These are phyloP conservation scores for Ramularia collo-cygni DNA, from an alignment of 2,329 filamentous ascomycete species.

Conservation along the genomic window DNA sequence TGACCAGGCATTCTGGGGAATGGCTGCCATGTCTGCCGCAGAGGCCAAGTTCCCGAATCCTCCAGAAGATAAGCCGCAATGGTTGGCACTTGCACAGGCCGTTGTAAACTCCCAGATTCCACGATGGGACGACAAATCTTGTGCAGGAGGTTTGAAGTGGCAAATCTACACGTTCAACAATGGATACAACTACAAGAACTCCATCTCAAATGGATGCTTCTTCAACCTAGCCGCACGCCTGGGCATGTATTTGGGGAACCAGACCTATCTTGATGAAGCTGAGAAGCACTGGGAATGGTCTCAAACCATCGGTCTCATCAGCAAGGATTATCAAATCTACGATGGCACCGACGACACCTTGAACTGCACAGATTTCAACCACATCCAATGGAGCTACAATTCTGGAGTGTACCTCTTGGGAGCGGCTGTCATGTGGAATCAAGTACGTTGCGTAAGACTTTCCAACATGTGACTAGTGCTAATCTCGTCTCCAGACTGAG, in stretches of 20 bases:
- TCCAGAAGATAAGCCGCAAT: slow-evolving; percentile 35
- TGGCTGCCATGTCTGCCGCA: slow-evolving; percentile 51
- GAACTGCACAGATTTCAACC: slow-evolving; percentile 40
- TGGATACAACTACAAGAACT: slow-evolving; percentile 44
- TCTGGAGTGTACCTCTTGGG: slow-evolving; percentile 40
- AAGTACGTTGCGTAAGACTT: slow-evolving; percentile 26
- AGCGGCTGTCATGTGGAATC: slow-evolving; percentile 42
- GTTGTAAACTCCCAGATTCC: slow-evolving; percentile 36
- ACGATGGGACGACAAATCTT: slow-evolving; percentile 33
- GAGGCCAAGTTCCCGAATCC: slow-evolving; percentile 45
- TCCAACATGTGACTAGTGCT: neutral
- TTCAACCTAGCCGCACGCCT: slow-evolving; percentile 44
- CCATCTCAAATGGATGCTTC: slow-evolving; percentile 48
- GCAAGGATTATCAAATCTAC: slow-evolving; percentile 35
- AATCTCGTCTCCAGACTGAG: slow-evolving; percentile 10
- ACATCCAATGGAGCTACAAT: slow-evolving; percentile 44
- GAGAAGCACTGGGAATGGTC: slow-evolving; percentile 33
- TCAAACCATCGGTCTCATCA: slow-evolving; percentile 49
- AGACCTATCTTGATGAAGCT: slow-evolving; percentile 59
- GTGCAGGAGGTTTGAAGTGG: slow-evolving; percentile 30
- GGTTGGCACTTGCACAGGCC: slow-evolving; percentile 40
- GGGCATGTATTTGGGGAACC: slow-evolving; percentile 36
- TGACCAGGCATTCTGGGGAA: slow-evolving; percentile 53
- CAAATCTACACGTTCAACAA: slow-evolving; percentile 42
- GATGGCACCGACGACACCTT: slow-evolving; percentile 39